Evolutionary conservation across 1,284 basidiomycete species (phyloP).

Genomic region (Grifola frondosa): DNA sequence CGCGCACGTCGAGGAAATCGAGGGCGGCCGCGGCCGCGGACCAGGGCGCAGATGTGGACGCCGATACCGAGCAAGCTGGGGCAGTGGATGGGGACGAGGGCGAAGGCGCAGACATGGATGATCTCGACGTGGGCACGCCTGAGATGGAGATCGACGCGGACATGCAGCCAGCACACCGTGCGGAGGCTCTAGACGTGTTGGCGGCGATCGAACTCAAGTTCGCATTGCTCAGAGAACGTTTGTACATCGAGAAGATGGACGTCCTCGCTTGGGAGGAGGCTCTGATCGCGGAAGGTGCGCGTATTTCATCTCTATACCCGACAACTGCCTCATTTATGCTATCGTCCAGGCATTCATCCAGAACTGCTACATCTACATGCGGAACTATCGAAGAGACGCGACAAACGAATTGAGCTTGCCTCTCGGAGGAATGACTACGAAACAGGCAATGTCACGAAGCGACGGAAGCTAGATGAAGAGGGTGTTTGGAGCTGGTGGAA

Average conservation of each 20-base stretch:
- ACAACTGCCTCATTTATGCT: neutral
- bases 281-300: conserved; percentile 61
- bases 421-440: conserved; percentile 68
- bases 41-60: conserved; percentile 38
- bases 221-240: conserved; percentile 66
- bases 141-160: conserved; percentile 31
- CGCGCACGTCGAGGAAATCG: conserved; percentile 23
- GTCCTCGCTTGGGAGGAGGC: conserved; percentile 74
- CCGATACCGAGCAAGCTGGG: conserved; percentile 38
- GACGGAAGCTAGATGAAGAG: conserved; percentile 59
- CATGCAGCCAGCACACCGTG: conserved; percentile 49
- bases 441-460: conserved; percentile 52
- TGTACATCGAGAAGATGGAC: conserved; percentile 85
- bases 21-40: conserved; percentile 34
- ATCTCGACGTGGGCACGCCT: conserved; percentile 17
- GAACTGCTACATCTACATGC: conserved; percentile 78
- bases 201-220: conserved; percentile 79
- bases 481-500: conserved; percentile 79
- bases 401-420: conserved; percentile 73
- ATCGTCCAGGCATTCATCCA: conserved; percentile 67
- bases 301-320: conserved; percentile 8
- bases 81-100: conserved; percentile 40
- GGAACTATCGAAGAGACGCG: conserved; percentile 70
- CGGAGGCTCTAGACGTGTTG: conserved; percentile 75
- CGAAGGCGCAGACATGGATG: conserved; percentile 24